A percentile compares a stretch with the other conserved stretches of the same genome.
Conservation (phyloP, 805 yeast species). For the Brettanomyces nanus region DNA sequence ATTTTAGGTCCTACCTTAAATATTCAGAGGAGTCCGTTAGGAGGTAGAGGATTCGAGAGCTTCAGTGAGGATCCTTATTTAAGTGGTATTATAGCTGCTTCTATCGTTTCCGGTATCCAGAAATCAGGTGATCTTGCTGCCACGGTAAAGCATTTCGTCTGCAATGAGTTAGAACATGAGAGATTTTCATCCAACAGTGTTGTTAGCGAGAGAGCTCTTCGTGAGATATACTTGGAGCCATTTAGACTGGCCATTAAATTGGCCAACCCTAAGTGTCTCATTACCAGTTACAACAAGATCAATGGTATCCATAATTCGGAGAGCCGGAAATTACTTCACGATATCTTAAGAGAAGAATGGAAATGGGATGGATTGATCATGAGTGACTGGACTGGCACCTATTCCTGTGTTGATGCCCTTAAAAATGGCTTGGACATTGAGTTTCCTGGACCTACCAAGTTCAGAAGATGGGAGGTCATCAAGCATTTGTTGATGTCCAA, state of each 20-base stretch:
- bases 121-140: conserved; percentile 37
- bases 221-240: too few relatives aligned
- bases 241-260: conserved; percentile 47
- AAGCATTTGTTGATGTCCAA: conserved; percentile 15
- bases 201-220: conserved; percentile 50
- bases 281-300: conserved; percentile 58
- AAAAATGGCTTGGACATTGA: conserved; percentile 50
- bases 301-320: conserved; percentile 55
- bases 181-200: conserved; percentile 40
- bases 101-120: conserved; percentile 48
- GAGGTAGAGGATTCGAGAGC: conserved; percentile 35
- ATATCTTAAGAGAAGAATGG: conserved; percentile 44
- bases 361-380: too few relatives aligned
- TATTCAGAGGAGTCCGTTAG: conserved; percentile 36
- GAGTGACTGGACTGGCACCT: conserved; percentile 61
- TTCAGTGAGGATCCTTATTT: too few relatives aligned
- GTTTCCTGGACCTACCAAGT: too few relatives aligned
- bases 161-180: conserved; percentile 55
- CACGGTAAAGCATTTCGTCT: conserved; percentile 53
- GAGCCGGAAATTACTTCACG: conserved; percentile 32
- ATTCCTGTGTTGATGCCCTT: conserved; percentile 36
- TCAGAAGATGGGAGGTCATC: too few relatives aligned
- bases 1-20: conserved; percentile 31
- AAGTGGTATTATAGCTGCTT: conserved; percentile 42
- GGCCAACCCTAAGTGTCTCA: conserved; percentile 43